Evolutionary conservation across 2,329 filamentous ascomycete species (phyloP), one percentile per base, ranked within the genome.

Genomic region (Cryoendolithus antarcticus): DNA sequence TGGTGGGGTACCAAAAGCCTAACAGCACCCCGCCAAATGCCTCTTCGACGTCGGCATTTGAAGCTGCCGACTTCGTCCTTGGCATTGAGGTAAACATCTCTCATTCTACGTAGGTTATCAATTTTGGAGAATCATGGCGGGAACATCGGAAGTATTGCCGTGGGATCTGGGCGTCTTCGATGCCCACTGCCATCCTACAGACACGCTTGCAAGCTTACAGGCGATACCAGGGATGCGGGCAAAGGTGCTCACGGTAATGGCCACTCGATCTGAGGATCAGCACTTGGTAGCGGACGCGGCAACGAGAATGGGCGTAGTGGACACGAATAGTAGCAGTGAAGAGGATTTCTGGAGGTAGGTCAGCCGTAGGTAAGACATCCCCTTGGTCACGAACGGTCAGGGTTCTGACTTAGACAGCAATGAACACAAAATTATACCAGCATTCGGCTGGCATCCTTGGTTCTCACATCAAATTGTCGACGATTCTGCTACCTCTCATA

Each of bases 391-490:
- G 19, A 3, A 4, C 1, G 9, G 4, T 1, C 32, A 12, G 6
- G 12, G 24, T 19, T 13, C 40, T 45, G 28, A 45, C 37, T 2
- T 30, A 8, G 19, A 19, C 34, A 55, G 54, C 11, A 43, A 53
- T 36, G 47, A 62, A 32, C 62, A 65, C 44, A 66, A 64, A 41
- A 59, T 80, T 15, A 50, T 89, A 3, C 81, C 84, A 0, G 76
- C 77, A n/a, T 89, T 88, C 60, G 84, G 84, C 11, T 88, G 83
- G 82, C 84, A 91, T 55, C 84, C 84, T 1, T 91, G 84, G 84
- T 89, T 88, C 59, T 81, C 82, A 1, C 69, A 89, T 57, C 77
- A 84, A 47, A 70, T 91, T 50, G 85, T 77, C 53, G 72, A 79
- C 51, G 76, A 84, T 38, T 44, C 39, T 8, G 51, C 57, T 6